phyloP scores from a whole-genome alignment of 2,329 filamentous ascomycete genomes.

The Stachybotrys chlorohalonatus region DNA sequence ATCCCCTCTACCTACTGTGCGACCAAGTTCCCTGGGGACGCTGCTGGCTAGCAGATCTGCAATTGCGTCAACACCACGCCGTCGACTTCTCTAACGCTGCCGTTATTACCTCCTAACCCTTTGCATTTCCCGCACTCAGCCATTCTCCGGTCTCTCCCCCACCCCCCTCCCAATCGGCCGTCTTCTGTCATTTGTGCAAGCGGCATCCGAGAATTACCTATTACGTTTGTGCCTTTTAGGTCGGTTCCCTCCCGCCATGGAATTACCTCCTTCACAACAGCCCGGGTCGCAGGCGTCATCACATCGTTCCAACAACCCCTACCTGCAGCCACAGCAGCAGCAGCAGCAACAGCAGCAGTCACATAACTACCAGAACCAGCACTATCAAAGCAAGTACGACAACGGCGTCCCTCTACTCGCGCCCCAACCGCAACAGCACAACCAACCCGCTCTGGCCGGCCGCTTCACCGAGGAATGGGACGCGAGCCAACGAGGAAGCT shows the following conservation, averaged over 20 bases:
- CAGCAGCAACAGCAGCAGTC: conserved; percentile 9
- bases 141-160: background rate
- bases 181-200: background rate
- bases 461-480: conserved; percentile 66
- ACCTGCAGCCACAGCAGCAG: conserved; percentile 7
- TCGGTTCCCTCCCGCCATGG: conserved; percentile 18
- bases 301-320: conserved; percentile 10
- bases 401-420: conserved; percentile 5
- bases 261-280: conserved; percentile 10
- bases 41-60: background rate
- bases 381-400: conserved; percentile 8
- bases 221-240: conserved; percentile 5
- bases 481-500: conserved; percentile 57
- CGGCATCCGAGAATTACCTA: background rate
- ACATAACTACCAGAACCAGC: conserved; percentile 8
- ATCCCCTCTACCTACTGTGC: background rate
- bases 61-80: background rate
- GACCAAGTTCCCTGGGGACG: background rate
- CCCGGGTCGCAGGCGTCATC: conserved; percentile 9
- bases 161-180: background rate
- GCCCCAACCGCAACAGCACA: conserved; percentile 10
- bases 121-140: background rate
- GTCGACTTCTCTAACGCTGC: background rate
- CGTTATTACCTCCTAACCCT: background rate
- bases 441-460: conserved; percentile 23